Conservation (phyloP, 202 grass and related monocot genomes). For the Hordeum pubiflorum region DNA sequence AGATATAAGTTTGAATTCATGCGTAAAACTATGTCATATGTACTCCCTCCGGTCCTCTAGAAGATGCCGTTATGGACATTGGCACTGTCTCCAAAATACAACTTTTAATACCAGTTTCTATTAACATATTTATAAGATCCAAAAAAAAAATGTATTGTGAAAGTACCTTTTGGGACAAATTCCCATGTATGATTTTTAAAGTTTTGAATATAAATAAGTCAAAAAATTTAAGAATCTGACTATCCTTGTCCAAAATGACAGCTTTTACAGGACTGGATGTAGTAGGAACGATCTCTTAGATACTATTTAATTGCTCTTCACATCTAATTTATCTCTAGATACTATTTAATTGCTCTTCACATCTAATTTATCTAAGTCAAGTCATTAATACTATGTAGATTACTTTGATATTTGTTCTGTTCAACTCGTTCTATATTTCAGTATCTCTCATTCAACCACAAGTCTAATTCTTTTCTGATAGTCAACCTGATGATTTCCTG, state of each 20-base stretch:
- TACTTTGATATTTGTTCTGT: no score
- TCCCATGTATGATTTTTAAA: not conserved
- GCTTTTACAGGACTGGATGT: not conserved
- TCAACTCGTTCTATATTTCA: no score
- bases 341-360: not conserved
- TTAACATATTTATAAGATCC: not conserved
- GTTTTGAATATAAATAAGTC: not conserved
- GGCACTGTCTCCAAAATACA: not conserved
- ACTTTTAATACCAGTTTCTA: not conserved
- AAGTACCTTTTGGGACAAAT: not conserved
- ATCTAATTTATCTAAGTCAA: not conserved
- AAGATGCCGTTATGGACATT: not conserved
- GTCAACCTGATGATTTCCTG: constrained; percentile 19
- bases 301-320: no score
- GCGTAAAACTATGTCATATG: not conserved
- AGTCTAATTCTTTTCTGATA: not conserved
- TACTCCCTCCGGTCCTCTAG: not conserved
- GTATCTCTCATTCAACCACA: no score
- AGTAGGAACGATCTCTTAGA: not conserved
- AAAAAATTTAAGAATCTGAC: not conserved
- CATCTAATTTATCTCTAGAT: no score
- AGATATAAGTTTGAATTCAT: not conserved
- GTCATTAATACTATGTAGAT: not conserved
- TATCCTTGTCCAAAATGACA: not conserved
- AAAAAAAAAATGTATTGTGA: not conserved